Percentiles rank a stretch among this genome's conserved stretches.
Conservation (phyloP, 768 basidiomycete genomes). For the Amanita pseudoporphyria region DNA sequence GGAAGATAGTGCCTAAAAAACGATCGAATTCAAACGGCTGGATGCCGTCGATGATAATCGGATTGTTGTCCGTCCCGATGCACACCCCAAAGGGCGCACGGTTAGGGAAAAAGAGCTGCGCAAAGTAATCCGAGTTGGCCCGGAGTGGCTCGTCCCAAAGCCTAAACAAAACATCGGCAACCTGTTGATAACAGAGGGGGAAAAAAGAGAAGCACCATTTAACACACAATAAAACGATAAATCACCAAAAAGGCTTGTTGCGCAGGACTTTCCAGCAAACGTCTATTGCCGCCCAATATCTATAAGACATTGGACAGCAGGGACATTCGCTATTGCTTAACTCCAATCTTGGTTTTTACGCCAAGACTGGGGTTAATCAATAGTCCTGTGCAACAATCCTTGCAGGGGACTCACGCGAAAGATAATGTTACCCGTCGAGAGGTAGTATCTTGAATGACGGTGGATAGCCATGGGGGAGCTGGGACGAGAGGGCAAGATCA, state of each 20-base stretch:
- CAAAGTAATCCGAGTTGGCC: not conserved
- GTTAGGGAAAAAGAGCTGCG: not conserved
- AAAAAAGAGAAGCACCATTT: slow-evolving; percentile 4
- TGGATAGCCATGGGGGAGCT: not conserved
- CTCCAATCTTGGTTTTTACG: not conserved
- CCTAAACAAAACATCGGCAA: slow-evolving; percentile 4
- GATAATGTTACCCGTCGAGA: slow-evolving; percentile 2
- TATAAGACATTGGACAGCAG: not conserved
- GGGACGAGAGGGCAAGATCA: not conserved
- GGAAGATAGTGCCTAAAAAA: slow-evolving; percentile 8
- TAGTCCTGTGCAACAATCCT: slow-evolving; percentile 4
- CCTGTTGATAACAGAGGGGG: not conserved
- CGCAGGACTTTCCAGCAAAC: not conserved
- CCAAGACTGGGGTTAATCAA: not conserved
- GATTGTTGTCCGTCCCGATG: not conserved
- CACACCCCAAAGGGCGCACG: not conserved
- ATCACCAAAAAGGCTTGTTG: slow-evolving; percentile 6
- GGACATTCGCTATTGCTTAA: not conserved
- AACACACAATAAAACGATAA: not conserved
- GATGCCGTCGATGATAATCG: slow-evolving; percentile 8
- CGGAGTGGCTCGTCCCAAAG: slow-evolving; percentile 1
- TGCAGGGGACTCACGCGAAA: slow-evolving; percentile 5
- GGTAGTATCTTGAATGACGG: slow-evolving; percentile 9
- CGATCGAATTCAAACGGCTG: slow-evolving; percentile 7
- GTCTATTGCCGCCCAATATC: not conserved